These are phyloP conservation scores for Podila epicladia DNA, from an alignment of 192 early-diverging fungal species.

Conservation along the genomic window DNA sequence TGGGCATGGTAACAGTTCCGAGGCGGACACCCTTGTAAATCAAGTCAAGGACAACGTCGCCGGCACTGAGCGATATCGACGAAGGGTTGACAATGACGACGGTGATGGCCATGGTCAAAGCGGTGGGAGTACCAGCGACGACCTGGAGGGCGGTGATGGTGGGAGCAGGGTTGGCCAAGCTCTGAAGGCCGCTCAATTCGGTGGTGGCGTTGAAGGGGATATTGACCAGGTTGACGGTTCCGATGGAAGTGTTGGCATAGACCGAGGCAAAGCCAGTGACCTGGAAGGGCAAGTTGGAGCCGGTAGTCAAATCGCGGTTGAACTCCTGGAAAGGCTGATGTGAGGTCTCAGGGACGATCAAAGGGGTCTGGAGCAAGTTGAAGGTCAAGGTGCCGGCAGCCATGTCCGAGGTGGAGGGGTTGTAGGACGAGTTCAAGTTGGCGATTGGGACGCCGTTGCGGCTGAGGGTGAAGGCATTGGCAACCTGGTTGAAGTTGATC, in stretches of 20 bases:
- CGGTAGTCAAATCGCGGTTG: conserved; percentile 50
- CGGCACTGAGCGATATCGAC: conserved; percentile 48
- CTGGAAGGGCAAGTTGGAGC: conserved; percentile 33
- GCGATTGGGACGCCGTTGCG: conserved; percentile 37
- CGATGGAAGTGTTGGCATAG: conserved; percentile 54
- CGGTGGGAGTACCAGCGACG: conserved; percentile 47
- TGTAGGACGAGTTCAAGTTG: conserved; percentile 28
- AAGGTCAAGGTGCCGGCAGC: conserved; percentile 47
- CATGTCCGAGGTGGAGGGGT: conserved; percentile 36
- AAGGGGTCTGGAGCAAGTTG: conserved; percentile 29
- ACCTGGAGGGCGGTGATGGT: conserved; percentile 57
- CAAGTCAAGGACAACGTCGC: conserved; percentile 57
- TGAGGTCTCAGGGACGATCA: conserved; percentile 39
- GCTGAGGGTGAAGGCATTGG: conserved; percentile 33
- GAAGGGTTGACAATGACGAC: conserved; percentile 58
- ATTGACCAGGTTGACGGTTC: conserved; percentile 46
- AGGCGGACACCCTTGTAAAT: conserved; percentile 38
- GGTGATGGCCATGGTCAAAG: conserved; percentile 50
- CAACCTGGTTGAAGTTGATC: conserved; percentile 28
- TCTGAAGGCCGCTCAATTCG: conserved; percentile 55
- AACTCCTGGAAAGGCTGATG: conserved; percentile 52
- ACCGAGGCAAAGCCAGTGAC: conserved; percentile 52
- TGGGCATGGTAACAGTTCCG: conserved; percentile 51
- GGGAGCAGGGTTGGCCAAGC: conserved; percentile 48
- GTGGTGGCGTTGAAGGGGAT: conserved; percentile 57